phyloP scores from a whole-genome alignment of 1,139 yeast species.

The Zygotorulaspora mrakii region DNA sequence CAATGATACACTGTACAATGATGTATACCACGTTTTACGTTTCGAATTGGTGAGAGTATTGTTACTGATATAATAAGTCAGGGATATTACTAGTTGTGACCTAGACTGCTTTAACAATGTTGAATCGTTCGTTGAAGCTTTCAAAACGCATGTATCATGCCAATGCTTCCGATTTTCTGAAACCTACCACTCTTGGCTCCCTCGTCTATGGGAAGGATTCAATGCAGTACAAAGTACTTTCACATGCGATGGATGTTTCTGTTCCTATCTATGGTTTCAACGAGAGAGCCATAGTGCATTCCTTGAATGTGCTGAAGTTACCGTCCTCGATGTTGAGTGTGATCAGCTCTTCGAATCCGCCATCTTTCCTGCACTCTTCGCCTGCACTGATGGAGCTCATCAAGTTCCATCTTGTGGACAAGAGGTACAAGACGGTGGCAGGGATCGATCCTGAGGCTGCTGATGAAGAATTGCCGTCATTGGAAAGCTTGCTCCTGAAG shows the following conservation, averaged over 20 bases:
- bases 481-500: conserved; percentile 50
- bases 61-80: no score
- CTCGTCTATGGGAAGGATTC: conserved; percentile 34
- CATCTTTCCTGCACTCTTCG: conserved; percentile 37
- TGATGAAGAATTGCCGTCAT: conserved; percentile 29
- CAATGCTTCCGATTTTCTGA: conserved; percentile 24
- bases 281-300: conserved; percentile 54
- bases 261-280: conserved; percentile 74
- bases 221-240: conserved; percentile 42
- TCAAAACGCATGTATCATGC: conserved; percentile 28
- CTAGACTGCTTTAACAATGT: background rate
- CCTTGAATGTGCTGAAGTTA: conserved; percentile 58
- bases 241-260: conserved; percentile 45
- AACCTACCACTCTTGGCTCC: conserved; percentile 25
- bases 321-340: conserved; percentile 65
- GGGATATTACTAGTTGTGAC: no score
- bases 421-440: conserved; percentile 45
- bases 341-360: conserved; percentile 41
- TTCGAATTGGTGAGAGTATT: no score
- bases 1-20: no score
- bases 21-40: no score
- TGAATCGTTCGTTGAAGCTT: background rate
- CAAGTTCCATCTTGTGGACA: conserved; percentile 57
- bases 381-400: conserved; percentile 59
- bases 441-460: conserved; percentile 32